These are phyloP conservation scores for Leishmania braziliensis DNA, from an alignment of 208 protist species.

Conservation along the genomic window DNA sequence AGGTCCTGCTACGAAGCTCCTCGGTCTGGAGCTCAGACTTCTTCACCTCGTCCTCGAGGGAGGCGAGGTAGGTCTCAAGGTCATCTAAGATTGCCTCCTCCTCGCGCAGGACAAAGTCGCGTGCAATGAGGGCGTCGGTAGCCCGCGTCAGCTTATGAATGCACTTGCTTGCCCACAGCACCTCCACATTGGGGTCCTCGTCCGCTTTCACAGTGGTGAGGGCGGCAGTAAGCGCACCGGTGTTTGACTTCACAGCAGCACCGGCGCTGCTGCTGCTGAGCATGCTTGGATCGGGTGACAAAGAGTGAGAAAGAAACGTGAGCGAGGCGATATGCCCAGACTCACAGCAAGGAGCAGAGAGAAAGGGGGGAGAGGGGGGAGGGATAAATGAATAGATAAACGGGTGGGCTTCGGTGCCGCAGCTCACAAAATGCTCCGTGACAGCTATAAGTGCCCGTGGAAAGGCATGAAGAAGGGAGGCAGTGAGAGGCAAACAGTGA, in stretches of 20 bases:
- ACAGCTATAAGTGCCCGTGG: background rate
- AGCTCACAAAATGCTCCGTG: background rate
- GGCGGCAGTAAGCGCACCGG: no score
- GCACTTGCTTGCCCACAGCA: slow-evolving; percentile 34
- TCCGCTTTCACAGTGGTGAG: background rate
- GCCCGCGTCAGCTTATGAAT: slow-evolving; percentile 58
- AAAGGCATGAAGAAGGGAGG: background rate
- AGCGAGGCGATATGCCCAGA: background rate
- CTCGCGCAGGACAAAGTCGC: slow-evolving; percentile 45
- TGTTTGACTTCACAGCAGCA: background rate
- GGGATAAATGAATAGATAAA: background rate
- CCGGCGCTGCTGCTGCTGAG: background rate
- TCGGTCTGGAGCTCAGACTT: slow-evolving; percentile 21
- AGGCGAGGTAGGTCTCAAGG: slow-evolving; percentile 32
- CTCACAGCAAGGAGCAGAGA: background rate
- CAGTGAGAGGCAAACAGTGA: background rate
- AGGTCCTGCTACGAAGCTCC: slow-evolving; percentile 25
- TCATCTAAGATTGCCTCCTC: slow-evolving; percentile 51
- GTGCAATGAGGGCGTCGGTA: slow-evolving; percentile 59
- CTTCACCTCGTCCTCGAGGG: slow-evolving; percentile 38
- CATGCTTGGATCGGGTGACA: background rate
- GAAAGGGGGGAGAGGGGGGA: background rate
- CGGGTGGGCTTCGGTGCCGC: background rate
- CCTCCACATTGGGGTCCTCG: slow-evolving; percentile 33
- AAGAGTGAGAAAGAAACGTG: background rate